Evolutionary conservation across 495 filamentous ascomycete genomes (phyloP), one percentile per base, ranked within the genome.

Genomic region (Patellaria atrata): DNA sequence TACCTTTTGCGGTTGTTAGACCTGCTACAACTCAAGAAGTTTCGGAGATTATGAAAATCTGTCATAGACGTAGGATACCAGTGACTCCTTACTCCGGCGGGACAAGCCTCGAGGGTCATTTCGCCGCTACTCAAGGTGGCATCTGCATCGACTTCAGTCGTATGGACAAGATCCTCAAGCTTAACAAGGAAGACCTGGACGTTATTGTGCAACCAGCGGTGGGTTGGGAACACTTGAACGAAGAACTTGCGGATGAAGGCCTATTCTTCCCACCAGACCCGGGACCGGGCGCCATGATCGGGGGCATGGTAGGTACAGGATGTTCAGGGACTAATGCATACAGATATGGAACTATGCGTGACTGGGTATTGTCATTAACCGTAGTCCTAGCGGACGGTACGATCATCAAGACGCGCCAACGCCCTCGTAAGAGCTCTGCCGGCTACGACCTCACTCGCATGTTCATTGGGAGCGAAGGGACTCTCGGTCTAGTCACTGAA

Each of bases 271-370:
- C 81, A 9, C 80, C 82, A 0, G 81, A 87, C 52, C 81, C 81
- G 7, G 81, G 81, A 17, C 79, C 79, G 16, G 78, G 77, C 12
- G 79, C 79, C 29, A 80, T 81, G 73, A 93, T 96, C 42, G 87
- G 87, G 23, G 87, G 87, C 25, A 96, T 96, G 87, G 74, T 94
- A 9, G 86, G 82, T 0, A 94, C 87, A 0, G 85, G 85, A 20
- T 94, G 87, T 64, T 79, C 72, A 40, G 87, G 87, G 22, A 96
- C 87, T 20, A 94, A 96, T 55, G 78, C 87, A 11, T 85, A 91
- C 48, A 68, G 82, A 16, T 96, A 94, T 52, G 87, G 87, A 1
- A 93, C 87, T 0, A 96, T 94, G 87, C 75, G 82, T 43, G 87
- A 96, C 49, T 94, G 86, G 84, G 87, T 94, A 0, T 60, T 94